A percentile compares a stretch with the other conserved stretches of the same genome.
Evolutionary conservation across 1,139 yeast species (phyloP).

Genomic region (Taphrina communis): DNA sequence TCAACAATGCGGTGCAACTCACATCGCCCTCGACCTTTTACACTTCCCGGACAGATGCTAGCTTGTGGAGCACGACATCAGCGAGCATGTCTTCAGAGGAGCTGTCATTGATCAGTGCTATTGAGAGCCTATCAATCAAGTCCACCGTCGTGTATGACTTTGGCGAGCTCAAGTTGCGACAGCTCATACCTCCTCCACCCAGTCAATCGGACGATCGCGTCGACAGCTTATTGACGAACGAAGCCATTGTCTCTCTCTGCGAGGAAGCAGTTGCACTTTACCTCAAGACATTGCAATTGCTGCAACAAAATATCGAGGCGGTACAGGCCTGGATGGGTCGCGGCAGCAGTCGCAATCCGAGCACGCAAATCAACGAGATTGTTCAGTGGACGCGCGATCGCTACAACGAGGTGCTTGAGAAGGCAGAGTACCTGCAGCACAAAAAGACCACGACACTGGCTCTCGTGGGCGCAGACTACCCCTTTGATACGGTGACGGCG

Average conservation of each 20-base stretch:
- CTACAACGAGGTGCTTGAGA: constrained; percentile 85
- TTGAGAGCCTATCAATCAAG: constrained; percentile 19
- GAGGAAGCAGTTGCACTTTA: constrained; percentile 87
- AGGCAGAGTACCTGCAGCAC: constrained; percentile 76
- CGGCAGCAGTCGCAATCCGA: constrained; percentile 51
- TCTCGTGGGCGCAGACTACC: constrained; percentile 31
- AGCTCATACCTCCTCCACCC: constrained; percentile 79
- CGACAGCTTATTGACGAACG: constrained; percentile 61
- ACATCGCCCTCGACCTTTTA: constrained; percentile 4
- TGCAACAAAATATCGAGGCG: constrained; percentile 82
- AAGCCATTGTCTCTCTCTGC: constrained; percentile 65
- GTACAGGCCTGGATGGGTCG: constrained; percentile 53
- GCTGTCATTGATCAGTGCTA: constrained; percentile 79
- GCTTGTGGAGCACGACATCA: constrained; percentile 24
- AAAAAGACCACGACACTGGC: constrained; percentile 47
- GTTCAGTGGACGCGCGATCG: constrained; percentile 93
- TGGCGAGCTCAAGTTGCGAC: constrained; percentile 90
- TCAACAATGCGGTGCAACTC: constrained; percentile 22
- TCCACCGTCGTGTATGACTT: constrained; percentile 86
- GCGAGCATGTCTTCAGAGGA: constrained; percentile 51
- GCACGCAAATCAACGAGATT: constrained; percentile 63
- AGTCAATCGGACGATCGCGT: constrained; percentile 48
- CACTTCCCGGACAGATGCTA: constrained; percentile 5
- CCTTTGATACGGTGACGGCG: constrained; percentile 58
- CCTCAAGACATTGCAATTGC: constrained; percentile 77